Evolutionary conservation across 2,329 filamentous ascomycete species (phyloP), one percentile per base, ranked within the genome.

Genomic region (Trichoderma cornu-damae): DNA sequence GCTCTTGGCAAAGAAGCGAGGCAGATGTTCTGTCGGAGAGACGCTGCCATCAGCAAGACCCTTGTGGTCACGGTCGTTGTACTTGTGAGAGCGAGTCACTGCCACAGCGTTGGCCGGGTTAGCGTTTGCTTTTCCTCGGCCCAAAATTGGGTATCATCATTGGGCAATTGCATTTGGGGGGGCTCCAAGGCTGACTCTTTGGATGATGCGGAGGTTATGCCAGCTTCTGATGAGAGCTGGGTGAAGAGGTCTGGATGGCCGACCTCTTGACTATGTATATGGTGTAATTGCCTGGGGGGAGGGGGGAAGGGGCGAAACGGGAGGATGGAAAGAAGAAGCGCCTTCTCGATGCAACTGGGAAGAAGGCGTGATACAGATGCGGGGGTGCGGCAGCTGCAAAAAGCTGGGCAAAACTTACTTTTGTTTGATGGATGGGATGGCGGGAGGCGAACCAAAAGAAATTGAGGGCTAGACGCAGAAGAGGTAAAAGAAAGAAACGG

Each of bases 51-150:
- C 88, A 64, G 87, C 86, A 65, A 90, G 77, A 68, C 82, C 88
- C 67, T 85, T 84, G 78, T 96, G 89, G 80, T 95, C 88, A 77
- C 92, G 92, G 75, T 96, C 90, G 77, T 91, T 96, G 79, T 81
- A 84, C 81, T 97, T 99, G 84, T 93, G 90, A 64, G 93, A 95
- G 73, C 94, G 93, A 79, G 94, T 96, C 93, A 99, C 92, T 96
- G 66, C 38, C n/a, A 42, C 49, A 34, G 11, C 26, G 24, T 5
- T n/a, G 14, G n/a, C 18, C n/a, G 34, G 16, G 50, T 59, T 50
- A 59, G 51, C n/a, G n/a, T n/a, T 50, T 37, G 20, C 3, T 46
- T 16, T 18, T 43, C n/a, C 38, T 24, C 8, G 50, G 38, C 28
- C n/a, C n/a, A n/a, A 24, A 43, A n/a, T 44, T 37, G 38, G 20